Evolutionary conservation across 352 stramenopile species (phyloP), one percentile per base, ranked within the genome.

Genomic region (Blastocystis sp.): DNA sequence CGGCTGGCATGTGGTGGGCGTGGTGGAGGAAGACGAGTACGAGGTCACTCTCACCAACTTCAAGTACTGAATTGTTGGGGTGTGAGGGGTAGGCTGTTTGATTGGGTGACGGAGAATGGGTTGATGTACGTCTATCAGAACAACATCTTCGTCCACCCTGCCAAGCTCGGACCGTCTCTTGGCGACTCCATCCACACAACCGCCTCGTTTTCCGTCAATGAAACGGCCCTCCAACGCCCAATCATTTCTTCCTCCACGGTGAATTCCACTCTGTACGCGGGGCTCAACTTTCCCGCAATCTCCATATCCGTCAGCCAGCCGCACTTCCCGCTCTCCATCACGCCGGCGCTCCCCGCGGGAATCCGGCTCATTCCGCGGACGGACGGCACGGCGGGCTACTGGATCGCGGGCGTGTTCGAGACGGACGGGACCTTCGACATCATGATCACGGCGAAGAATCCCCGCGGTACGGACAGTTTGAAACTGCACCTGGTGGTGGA

Each of bases 271-370:
- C 10, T 84, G 2, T 67, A 34, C 11, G 21, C 38, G 2, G 74
- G 74, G 7, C 21, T 84, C 43, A 69, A 53, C 21, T 67, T 84
- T 64, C 74, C 74, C 5, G 4, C 56, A 0, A 84, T 84, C n/a
- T 2, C 21, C 17, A 2, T 84, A 11, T 69, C 53, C 38, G 60
- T 84, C 2, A 9, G 2, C 9, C 74, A 84, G 28, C 74, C 74
- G 38, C 74, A 84, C 48, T 84, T 60, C n/a, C 74, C 74, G 23
- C 45, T 84, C 19, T n/a, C 61, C 11, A 23, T 84, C 19, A 52
- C 74, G 21, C 56, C 52, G 17, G 38, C 71, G 7, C 41, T 84
- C 17, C 74, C 74, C 34, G 11, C 59, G n/a, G 28, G 52, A 4
- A 11, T 84, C 2, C 23, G 1, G 7, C 34, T 84, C 0, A 19